Evolutionary conservation across 1,284 basidiomycete genomes (phyloP), one percentile per base, ranked within the genome.

Genomic region (Pyrrhoderma lamaoense): DNA sequence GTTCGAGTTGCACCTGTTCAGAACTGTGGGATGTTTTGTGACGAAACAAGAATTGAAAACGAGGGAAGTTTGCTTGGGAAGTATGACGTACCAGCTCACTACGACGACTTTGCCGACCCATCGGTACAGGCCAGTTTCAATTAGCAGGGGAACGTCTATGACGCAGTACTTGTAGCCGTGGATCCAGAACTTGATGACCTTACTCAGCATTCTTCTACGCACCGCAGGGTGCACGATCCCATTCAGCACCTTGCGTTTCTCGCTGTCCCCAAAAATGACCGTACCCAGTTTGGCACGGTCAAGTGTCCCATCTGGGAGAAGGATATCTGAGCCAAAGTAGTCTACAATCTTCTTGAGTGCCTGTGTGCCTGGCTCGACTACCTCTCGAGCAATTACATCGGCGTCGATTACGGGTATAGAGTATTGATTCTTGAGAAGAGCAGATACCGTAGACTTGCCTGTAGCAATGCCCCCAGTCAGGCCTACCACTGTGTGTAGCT

Each of bases 381-480:
- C 93, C 61, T 86, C 71, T 31, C 93, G 85, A 1, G 95, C 92
- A 42, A 99, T 76, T 19, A 92, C 59, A 73, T 99, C 95, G 3
- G 95, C 92, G 63, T 99, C 96, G 61, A 98, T 79, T 58, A 98
- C 72, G 13, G 93, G 89, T 27, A 97, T 69, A 31, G 67, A 60
- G 5, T 5, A 22, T 58, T 85, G 75, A 0, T 76, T 67, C 55
- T 76, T 76, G 42, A 98, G 72, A 37, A 94, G 73, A 4, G 70
- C 69, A 0, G 93, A 92, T 22, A 94, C 94, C 14, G 93, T 91
- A 2, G 93, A 96, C 69, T 98, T 98, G 51, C 93, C 94, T 0
- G 94, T 95, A 31, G 93, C 92, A 56, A 99, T 98, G 1, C 95
- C 93, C 19, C 96, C 96, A 13, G 95, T 97, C 37, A 99, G 79